phyloP scores from a whole-genome alignment of 73 alveolate genomes.

The Paraurostyla sp. region DNA sequence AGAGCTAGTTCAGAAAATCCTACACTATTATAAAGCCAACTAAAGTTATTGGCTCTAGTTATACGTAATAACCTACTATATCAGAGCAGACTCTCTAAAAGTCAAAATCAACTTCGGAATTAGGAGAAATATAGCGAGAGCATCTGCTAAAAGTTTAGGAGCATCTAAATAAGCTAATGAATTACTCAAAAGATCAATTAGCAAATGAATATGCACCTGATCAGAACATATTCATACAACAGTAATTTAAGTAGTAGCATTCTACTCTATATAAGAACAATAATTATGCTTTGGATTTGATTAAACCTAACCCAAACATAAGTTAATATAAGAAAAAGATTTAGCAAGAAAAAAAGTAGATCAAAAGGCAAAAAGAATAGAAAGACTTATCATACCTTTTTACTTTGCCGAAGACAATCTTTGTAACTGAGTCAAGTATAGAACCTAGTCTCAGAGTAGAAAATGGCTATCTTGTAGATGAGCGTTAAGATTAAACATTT shows the following conservation, averaged over 20 bases:
- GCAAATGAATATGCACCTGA: background rate
- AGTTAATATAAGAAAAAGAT: background rate
- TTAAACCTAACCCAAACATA: background rate
- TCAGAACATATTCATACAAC: background rate
- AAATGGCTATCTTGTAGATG: too few relatives aligned
- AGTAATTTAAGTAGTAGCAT: background rate
- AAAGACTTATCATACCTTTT: background rate
- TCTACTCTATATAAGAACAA: background rate
- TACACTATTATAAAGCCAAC: background rate
- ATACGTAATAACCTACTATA: too few relatives aligned
- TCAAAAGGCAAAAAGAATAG: background rate
- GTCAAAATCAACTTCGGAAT: background rate
- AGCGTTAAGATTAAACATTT: too few relatives aligned
- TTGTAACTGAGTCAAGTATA: too few relatives aligned
- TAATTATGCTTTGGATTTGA: constrained; percentile 42
- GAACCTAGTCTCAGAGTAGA: too few relatives aligned
- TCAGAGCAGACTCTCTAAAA: background rate
- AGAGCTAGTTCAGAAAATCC: background rate
- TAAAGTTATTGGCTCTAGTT: too few relatives aligned
- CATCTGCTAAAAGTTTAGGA: background rate
- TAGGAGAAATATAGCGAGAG: background rate
- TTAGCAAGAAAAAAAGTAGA: background rate
- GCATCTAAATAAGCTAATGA: background rate
- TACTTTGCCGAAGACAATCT: too few relatives aligned
- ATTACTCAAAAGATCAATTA: background rate